These are phyloP conservation scores for Coemansia sp. DNA, from an alignment of 192 early-diverging fungal species.

Conservation along the genomic window DNA sequence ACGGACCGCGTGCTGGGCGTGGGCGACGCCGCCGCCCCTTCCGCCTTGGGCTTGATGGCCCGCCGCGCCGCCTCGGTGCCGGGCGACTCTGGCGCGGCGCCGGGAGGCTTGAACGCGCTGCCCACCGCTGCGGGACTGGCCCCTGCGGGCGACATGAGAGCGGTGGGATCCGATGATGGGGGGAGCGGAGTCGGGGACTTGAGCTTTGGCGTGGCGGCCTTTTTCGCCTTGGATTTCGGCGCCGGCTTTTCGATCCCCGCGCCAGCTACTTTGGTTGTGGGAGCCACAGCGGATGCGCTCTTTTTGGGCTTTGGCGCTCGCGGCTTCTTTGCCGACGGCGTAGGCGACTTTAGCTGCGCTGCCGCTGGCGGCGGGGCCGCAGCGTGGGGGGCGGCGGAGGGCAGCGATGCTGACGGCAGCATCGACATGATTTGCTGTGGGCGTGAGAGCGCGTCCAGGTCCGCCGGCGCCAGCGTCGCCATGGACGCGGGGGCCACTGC, in stretches of 20 bases:
- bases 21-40: slow-evolving; percentile 22
- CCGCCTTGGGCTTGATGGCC: slow-evolving; percentile 39
- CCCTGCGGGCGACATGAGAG: too few relatives aligned
- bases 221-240: slow-evolving; percentile 14
- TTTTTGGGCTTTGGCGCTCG: slow-evolving; percentile 40
- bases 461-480: slow-evolving; percentile 32
- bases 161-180: neutral
- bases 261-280: neutral
- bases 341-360: slow-evolving; percentile 19
- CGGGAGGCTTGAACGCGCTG: too few relatives aligned
- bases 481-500: neutral
- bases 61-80: slow-evolving; percentile 15
- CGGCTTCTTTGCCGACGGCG: slow-evolving; percentile 30
- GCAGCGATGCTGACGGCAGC: neutral
- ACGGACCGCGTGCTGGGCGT: slow-evolving; percentile 41
- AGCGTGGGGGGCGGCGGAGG: neutral
- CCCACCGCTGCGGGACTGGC: too few relatives aligned
- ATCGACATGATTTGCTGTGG: neutral
- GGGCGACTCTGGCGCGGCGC: slow-evolving; percentile 7
- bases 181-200: slow-evolving; percentile 45
- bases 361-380: neutral
- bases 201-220: slow-evolving; percentile 41
- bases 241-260: neutral
- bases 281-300: neutral
- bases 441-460: slow-evolving; percentile 25